Conservation (phyloP, 176 grass and related monocot species). For the Calamus simplicifolius region DNA sequence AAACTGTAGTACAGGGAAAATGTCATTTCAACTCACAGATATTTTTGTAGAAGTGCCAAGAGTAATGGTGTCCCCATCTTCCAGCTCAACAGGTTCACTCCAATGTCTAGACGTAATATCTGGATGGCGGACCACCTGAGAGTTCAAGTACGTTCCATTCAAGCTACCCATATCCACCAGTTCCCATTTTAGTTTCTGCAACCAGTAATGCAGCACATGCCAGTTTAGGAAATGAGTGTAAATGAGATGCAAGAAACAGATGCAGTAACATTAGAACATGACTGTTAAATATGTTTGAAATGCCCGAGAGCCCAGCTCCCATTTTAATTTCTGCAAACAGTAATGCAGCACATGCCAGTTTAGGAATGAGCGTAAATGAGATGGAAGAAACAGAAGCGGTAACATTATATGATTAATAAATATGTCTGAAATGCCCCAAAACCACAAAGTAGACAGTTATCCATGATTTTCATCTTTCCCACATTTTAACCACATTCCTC, state of each 20-base stretch:
- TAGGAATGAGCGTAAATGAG: neutral
- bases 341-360: neutral
- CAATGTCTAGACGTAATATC: conserved; percentile 49
- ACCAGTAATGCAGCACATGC: conserved; percentile 8
- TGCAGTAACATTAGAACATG: too few species aligned
- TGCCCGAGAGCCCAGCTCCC: conserved; percentile 42
- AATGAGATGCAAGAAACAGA: too few species aligned
- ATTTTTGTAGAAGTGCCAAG: conserved; percentile 64
- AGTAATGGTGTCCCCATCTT: conserved; percentile 72
- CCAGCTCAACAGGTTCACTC: conserved; percentile 54
- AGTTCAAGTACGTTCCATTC: conserved; percentile 82
- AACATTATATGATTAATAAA: too few species aligned
- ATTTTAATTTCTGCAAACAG: conserved; percentile 53
- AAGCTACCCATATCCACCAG: conserved; percentile 86
- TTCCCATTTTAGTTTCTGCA: conserved; percentile 75
- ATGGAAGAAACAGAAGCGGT: too few species aligned
- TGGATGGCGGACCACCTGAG: conserved; percentile 42
- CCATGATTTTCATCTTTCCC: too few species aligned
- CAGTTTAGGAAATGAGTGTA: neutral
- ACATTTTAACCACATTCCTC: too few species aligned
- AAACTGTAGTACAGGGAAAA: neutral
- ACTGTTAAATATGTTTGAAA: neutral
- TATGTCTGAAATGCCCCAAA: neutral
- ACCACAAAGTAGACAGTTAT: too few species aligned
- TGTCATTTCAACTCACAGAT: conserved; percentile 41